phyloP scores from a whole-genome alignment of 1,284 basidiomycete genomes.

The Fomitopsis pinicola region DNA sequence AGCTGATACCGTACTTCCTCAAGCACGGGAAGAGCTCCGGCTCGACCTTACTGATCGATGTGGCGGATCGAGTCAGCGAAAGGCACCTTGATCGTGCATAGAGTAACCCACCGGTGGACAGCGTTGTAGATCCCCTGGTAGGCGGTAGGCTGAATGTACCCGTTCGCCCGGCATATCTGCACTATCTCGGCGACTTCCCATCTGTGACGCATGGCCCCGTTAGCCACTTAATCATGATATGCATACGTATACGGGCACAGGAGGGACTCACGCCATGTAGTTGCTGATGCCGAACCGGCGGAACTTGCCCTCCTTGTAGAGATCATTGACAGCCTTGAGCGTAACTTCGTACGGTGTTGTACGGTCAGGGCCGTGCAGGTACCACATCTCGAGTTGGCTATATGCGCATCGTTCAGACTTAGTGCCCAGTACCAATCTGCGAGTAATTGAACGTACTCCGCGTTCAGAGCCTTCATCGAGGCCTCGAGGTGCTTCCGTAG shows the following conservation, averaged over 20 bases:
- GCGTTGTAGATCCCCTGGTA: constrained; percentile 68
- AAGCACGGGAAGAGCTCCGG: constrained; percentile 62
- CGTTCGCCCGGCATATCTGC: constrained; percentile 48
- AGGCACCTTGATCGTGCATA: not conserved
- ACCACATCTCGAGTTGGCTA: constrained; percentile 42
- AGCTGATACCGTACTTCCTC: constrained; percentile 56
- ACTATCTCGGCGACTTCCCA: constrained; percentile 67
- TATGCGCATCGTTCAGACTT: not conserved
- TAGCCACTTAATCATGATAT: too few species aligned
- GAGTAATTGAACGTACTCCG: constrained; percentile 33
- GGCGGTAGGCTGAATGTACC: constrained; percentile 58
- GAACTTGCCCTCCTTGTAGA: constrained; percentile 44
- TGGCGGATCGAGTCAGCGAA: not conserved
- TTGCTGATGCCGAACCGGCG: constrained; percentile 49
- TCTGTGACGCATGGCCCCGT: constrained; percentile 11
- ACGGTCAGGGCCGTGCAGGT: constrained; percentile 53
- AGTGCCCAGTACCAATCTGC: not conserved
- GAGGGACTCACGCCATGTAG: constrained; percentile 33
- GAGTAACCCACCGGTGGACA: constrained; percentile 34
- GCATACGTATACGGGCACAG: not conserved
- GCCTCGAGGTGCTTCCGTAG: constrained; percentile 40
- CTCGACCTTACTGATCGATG: constrained; percentile 36
- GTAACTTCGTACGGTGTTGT: constrained; percentile 43
- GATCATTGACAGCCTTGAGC: constrained; percentile 42
- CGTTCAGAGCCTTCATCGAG: constrained; percentile 42